Evolutionary conservation across 2,329 filamentous ascomycete species (phyloP).

Genomic region (Zymoseptoria pseudotritici): DNA sequence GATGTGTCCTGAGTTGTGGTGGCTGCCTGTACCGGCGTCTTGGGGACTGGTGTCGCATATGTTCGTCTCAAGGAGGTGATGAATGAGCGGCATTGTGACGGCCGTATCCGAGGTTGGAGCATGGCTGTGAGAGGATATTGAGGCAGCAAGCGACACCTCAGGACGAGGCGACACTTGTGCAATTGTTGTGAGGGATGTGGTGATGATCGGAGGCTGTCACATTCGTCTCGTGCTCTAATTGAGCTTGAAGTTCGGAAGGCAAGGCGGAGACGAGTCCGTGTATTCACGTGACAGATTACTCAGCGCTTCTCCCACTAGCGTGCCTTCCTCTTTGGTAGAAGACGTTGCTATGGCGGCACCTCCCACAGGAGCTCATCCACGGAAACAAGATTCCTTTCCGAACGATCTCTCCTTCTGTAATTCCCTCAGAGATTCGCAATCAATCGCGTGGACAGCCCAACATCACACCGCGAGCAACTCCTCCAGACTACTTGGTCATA

Average conservation of each 20-base stretch:
- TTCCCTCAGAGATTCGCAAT: too few species aligned
- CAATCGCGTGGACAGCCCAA: too few species aligned
- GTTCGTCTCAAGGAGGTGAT: slow-evolving; percentile 41
- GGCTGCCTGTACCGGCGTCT: slow-evolving; percentile 14
- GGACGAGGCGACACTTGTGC: not conserved
- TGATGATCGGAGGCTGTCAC: slow-evolving; percentile 1
- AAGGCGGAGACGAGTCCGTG: not conserved
- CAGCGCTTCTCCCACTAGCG: too few species aligned
- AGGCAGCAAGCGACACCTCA: not conserved
- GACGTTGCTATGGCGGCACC: too few species aligned
- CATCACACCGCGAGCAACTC: too few species aligned
- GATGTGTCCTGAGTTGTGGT: slow-evolving; percentile 22
- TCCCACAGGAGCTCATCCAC: too few species aligned
- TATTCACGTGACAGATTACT: too few species aligned
- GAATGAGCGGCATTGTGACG: slow-evolving; percentile 41
- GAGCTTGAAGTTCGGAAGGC: not conserved
- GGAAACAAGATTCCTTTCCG: too few species aligned
- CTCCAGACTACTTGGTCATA: too few species aligned
- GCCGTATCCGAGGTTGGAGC: slow-evolving; percentile 59
- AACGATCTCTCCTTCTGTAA: too few species aligned
- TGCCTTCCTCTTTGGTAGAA: too few species aligned
- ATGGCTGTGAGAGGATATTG: slow-evolving; percentile 36
- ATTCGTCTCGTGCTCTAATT: slow-evolving; percentile 1
- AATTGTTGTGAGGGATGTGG: not conserved
- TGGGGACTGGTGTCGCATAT: slow-evolving; percentile 42